A percentile compares a stretch with the other conserved stretches of the same genome.
These are phyloP conservation scores for Deinandra increscens DNA, from an alignment of 129 eudicot species.

Conservation along the genomic window DNA sequence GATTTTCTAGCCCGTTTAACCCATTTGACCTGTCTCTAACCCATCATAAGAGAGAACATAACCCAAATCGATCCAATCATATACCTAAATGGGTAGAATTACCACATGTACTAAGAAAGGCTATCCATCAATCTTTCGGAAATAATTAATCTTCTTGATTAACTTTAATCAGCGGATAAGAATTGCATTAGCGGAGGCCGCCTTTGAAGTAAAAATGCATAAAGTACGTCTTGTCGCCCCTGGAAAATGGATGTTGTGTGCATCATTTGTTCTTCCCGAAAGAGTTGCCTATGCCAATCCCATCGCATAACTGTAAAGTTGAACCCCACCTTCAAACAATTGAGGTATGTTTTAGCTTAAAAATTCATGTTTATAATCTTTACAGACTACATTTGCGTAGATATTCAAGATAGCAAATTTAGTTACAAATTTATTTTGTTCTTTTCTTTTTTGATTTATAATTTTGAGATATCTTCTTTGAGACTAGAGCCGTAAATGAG, in stretches of 20 bases:
- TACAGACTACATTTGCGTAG: background rate
- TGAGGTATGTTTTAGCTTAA: slow-evolving; percentile 19
- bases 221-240: slow-evolving; percentile 94
- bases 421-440: background rate
- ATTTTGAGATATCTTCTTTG: background rate
- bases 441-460: background rate
- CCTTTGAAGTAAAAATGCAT: slow-evolving; percentile 74
- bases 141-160: background rate
- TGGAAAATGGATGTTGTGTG: slow-evolving; percentile 97
- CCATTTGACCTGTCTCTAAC: no score
- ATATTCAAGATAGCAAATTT: background rate
- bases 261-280: slow-evolving; percentile 81
- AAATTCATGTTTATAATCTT: background rate
- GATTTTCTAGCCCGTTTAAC: background rate
- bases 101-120: background rate
- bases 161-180: slow-evolving; percentile 60
- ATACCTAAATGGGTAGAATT: background rate
- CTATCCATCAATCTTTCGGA: background rate
- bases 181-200: slow-evolving; percentile 71
- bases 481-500: no score
- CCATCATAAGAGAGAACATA: slow-evolving; percentile 18
- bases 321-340: background rate
- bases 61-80: background rate
- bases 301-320: slow-evolving; percentile 18
- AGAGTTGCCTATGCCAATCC: slow-evolving; percentile 53